Base-by-base conservation (phyloP, 306 rosid species). In the Quercus engelmannii region DNA sequence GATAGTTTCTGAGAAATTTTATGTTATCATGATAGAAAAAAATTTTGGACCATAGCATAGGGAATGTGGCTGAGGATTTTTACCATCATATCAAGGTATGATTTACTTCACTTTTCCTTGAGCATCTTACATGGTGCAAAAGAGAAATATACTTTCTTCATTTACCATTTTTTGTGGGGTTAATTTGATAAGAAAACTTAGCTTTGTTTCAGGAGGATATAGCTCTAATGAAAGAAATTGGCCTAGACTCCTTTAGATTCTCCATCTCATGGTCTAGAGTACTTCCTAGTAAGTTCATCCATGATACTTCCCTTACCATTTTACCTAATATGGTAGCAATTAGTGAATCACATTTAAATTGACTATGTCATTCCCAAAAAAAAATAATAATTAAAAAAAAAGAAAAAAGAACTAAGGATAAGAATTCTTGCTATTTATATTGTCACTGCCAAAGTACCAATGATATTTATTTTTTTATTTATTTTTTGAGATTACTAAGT, bases 241-340 rank as follows among this genome's bases (percentile, higher is more conserved):
- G 91, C 30, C 13, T 87, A 21, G 90, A 89, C 14, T 87, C 91
- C 2, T 85, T 65, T 69, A 83, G 93, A 74, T 87, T 89, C 35
- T 89, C 93, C 78, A 76, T 89, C 74, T 87, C 93, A 7, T 89
- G 93, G 93, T 15, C 88, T 5, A 63, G 93, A 76, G 77, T 89
- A 33, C 78, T 89, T 19, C 91, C 91, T 0, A 69, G 93, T 89
- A 87, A 76, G 71, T 19, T 51, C 55, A 55, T 0, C n/a, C 17
- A 55, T 6, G 14, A 67, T 38, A 1, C 4, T 13, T 3, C 35
- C 1, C 1, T 13, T 68, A 5, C 41, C 13, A 28, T 35, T 30
- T 64, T 13, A 41, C 31, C 2, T 5, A 28, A 49, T 46, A 46
- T 46, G 54, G 4, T 49, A 49, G 54, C 0, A 1, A 12, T 41